These are phyloP conservation scores for Acarospora socialis DNA, from an alignment of 2,329 filamentous ascomycete genomes.

Conservation along the genomic window DNA sequence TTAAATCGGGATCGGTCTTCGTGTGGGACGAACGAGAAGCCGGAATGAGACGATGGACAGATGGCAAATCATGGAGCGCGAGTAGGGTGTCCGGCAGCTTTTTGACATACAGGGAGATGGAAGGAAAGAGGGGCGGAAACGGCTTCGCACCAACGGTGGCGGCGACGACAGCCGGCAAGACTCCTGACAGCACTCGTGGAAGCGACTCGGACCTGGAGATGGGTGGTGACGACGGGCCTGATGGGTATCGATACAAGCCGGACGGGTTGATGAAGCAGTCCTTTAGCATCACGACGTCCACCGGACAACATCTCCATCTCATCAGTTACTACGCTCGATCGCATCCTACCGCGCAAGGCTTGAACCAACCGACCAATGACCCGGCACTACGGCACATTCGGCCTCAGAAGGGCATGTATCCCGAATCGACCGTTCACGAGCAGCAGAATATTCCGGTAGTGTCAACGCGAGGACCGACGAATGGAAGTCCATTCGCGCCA, in stretches of 20 bases:
- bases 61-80: conserved; percentile 97
- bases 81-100: conserved; percentile 96
- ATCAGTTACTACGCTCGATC: conserved; percentile 93
- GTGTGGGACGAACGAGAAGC: conserved; percentile 99
- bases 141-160: conserved; percentile 43
- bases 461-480: conserved; percentile 59
- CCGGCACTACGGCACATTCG: conserved; percentile 65
- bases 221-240: conserved; percentile 56
- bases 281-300: conserved; percentile 92
- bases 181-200: conserved; percentile 64
- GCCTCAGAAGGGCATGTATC: conserved; percentile 89
- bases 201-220: conserved; percentile 70
- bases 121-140: conserved; percentile 80
- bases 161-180: conserved; percentile 52
- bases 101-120: conserved; percentile 95
- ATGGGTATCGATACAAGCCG: conserved; percentile 87
- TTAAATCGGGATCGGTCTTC: conserved; percentile 92
- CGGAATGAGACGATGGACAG: conserved; percentile 96
- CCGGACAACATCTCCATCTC: conserved; percentile 80
- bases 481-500: conserved; percentile 39
- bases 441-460: conserved; percentile 65
- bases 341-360: conserved; percentile 53
- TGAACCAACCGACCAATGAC: conserved; percentile 72
- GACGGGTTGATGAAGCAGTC: conserved; percentile 99
- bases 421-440: conserved; percentile 86